Evolutionary conservation across 345 rosid species (phyloP), one percentile per base, ranked within the genome.

Genomic region (Salix brachista): DNA sequence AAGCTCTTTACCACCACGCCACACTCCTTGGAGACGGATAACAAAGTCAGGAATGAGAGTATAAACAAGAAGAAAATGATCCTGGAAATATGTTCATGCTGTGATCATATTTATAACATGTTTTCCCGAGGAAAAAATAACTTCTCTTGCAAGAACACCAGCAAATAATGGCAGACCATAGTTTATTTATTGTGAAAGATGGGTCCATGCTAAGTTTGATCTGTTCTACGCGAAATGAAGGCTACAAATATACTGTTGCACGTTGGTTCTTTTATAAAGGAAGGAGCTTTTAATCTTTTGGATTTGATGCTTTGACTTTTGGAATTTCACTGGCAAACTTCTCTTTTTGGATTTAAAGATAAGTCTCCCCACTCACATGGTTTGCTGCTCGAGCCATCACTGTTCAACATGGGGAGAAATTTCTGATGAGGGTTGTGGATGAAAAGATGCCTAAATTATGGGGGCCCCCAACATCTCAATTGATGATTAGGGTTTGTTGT

Each of bases 341-440:
- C 87, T 82, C 87, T 80, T 85, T 85, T 84, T 84, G 86, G 86
- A 80, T 70, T 85, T 84, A 80, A 85, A 85, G 90, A 79, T 78
- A 75, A 84, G 82, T 84, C 76, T 82, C 84, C 87, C 87, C 85
- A 78, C 91, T 80, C 91, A 86, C 89, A 85, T 88, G 91, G 78
- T 62, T 78, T 88, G 89, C 80, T 84, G 81, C 88, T 69, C 52
- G 71, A 80, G 74, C 83, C 68, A 81, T 88, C 88, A 79, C 86
- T 73, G 62, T 78, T 83, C 75, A 60, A 70, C 84, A 75, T 86
- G 68, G 71, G 28, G 71, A 67, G 75, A 77, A 82, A 78, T 78
- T 82, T 85, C 84, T 76, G 25, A 48, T 19, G 8, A 4, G 41
- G 34, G 5, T 26, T 70, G 32, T 76, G 77, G 72, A 77, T 85